phyloP scores from a whole-genome alignment of 345 rosid species.

The Citrus unshiu region DNA sequence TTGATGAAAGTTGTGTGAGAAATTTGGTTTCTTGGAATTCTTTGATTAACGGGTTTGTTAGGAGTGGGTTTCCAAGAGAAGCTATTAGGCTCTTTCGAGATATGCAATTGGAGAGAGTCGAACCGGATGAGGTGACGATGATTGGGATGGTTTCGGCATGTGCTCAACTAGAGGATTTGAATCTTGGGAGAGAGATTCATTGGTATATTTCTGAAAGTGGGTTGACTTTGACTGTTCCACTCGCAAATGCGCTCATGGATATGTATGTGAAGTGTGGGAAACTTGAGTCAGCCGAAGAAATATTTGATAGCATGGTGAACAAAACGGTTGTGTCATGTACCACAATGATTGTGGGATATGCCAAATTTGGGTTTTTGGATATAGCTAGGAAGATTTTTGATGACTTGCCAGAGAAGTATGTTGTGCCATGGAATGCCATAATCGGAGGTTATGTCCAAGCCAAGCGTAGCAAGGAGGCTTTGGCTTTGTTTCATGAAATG shows the following conservation, averaged over 20 bases:
- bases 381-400: conserved; percentile 52
- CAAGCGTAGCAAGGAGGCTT: conserved; percentile 58
- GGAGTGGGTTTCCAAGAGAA: conserved; percentile 39
- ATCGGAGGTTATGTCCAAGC: conserved; percentile 77
- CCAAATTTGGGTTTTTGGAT: conserved; percentile 57
- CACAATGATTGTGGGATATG: conserved; percentile 72
- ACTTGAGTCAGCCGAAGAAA: conserved; percentile 41
- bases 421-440: conserved; percentile 78
- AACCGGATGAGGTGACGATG: conserved; percentile 78
- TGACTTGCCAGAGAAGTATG: conserved; percentile 68
- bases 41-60: conserved; percentile 76
- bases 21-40: conserved; percentile 89
- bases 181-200: conserved; percentile 63
- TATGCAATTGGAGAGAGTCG: conserved; percentile 51
- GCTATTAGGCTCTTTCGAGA: conserved; percentile 45
- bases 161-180: conserved; percentile 50
- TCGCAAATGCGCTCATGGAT: conserved; percentile 78
- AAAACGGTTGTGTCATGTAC: conserved; percentile 72
- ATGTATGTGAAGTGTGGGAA: conserved; percentile 82
- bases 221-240: conserved; percentile 48
- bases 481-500: conserved; percentile 72
- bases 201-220: conserved; percentile 33
- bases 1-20: conserved; percentile 66
- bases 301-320: conserved; percentile 51
- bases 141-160: conserved; percentile 66